Evolutionary conservation across 2,329 filamentous ascomycete genomes (phyloP), one percentile per base, ranked within the genome.

Genomic region (Aspergillus texensis): DNA sequence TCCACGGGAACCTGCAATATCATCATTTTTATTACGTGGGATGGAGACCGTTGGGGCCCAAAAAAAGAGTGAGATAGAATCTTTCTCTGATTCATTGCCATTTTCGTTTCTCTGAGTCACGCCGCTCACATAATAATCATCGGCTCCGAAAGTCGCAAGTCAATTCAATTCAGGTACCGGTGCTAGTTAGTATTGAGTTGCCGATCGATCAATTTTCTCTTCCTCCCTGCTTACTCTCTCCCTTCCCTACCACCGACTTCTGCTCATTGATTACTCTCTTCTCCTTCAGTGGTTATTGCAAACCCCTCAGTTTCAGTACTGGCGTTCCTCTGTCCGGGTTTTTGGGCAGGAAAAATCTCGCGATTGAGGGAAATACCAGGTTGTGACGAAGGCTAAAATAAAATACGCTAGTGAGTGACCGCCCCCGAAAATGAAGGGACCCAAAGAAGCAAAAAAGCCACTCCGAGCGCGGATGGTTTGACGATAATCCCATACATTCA

Each of bases 91-190:
- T 26, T 34, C 26, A 41, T 39, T 54, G 41, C 39, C 36, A 28
- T 52, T 62, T 39, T 55, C 39, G 26, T 61, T 60, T 64, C 34
- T 60, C 45, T 62, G 64, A 68, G 55, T 66, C 65, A 68, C 58
- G 58, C 21, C 45, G 36, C 48, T 50, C 56, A 30, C 28, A 48
- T 50, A 56, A 48, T 41, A 36, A 53, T 54, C 63, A 39, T 61
- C 58, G 67, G 65, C 65, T 71, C 68, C 67, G 67, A 69, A 64
- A 63, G 64, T 70, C 67, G 67, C 65, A 67, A 64, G 65, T 58
- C 32, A 19, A 60, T 60, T 58, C 32, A 19, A 60, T 60, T 54
- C 58, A 60, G 58, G 58, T 52, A 60, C 58, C 34, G 26, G n/a
- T 12, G 21, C n/a, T 28, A 28, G 19, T 26, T 12, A 36, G 34